Conservation (phyloP, 1,284 basidiomycete species). For the Pseudozyma sp. region DNA sequence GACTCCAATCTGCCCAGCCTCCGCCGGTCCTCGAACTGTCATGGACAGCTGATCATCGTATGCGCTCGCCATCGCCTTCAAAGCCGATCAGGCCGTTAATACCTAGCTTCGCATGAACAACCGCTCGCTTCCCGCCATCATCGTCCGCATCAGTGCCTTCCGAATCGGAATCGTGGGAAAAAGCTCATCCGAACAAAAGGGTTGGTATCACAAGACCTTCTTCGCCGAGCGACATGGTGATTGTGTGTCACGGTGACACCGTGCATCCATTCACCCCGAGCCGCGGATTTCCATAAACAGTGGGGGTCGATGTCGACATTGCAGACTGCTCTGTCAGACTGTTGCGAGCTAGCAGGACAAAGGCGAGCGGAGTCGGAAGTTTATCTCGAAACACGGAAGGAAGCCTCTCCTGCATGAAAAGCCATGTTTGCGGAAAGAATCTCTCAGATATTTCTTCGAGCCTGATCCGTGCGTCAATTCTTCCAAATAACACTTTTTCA, state of each 20-base stretch:
- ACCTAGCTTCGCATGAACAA: not conserved
- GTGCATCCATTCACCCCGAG: no score
- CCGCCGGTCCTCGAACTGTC: conserved; percentile 1
- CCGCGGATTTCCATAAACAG: no score
- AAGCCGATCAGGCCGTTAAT: conserved; percentile 19
- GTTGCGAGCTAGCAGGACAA: not conserved
- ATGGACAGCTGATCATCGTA: not conserved
- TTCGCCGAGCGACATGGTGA: not conserved
- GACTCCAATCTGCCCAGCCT: not conserved
- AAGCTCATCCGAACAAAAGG: not conserved
- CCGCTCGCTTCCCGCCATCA: not conserved
- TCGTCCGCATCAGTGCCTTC: conserved; percentile 4
- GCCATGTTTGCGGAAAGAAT: not conserved
- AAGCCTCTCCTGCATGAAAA: conserved; percentile 2
- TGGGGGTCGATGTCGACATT: no score
- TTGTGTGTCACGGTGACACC: no score
- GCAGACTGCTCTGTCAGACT: not conserved
- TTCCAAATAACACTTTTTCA: conserved; percentile 3
- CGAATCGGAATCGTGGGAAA: conserved; percentile 1
- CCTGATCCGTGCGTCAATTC: conserved; percentile 15
- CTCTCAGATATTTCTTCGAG: not conserved
- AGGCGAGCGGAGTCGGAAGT: conserved; percentile 6
- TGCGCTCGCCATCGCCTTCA: conserved; percentile 1
- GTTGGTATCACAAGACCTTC: conserved; percentile 10
- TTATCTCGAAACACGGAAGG: not conserved